These are phyloP conservation scores for Nothophytophthora sp. DNA, from an alignment of 352 stramenopile species.

Conservation along the genomic window DNA sequence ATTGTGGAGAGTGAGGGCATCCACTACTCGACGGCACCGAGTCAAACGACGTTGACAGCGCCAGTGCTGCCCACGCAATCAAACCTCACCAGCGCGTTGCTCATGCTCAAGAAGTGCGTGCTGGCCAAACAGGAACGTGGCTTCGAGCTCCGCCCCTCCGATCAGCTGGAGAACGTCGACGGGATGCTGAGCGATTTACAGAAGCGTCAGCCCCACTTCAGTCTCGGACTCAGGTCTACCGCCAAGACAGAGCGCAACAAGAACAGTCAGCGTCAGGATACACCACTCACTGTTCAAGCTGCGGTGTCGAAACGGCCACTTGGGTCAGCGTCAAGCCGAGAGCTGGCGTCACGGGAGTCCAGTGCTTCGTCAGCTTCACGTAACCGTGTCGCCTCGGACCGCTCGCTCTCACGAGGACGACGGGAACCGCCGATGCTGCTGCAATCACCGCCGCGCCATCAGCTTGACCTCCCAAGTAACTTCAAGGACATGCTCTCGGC, in stretches of 20 bases:
- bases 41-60: constrained; percentile 10
- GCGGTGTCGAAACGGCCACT: no score
- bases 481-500: constrained; percentile 13
- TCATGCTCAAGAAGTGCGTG: constrained; percentile 37
- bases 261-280: not conserved
- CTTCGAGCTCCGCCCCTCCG: constrained; percentile 16
- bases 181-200: constrained; percentile 4
- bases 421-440: no score
- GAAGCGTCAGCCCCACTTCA: constrained; percentile 13
- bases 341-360: no score
- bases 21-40: constrained; percentile 18
- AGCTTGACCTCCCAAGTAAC: constrained; percentile 14
- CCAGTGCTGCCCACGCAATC: constrained; percentile 22
- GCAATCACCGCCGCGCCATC: not conserved
- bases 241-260: not conserved
- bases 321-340: no score
- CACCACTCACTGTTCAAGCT: no score
- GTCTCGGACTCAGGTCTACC: not conserved
- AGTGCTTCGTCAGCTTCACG: no score
- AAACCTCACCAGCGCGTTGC: constrained; percentile 16
- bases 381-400: no score
- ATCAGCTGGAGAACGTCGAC: constrained; percentile 20
- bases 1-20: constrained; percentile 25
- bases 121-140: constrained; percentile 11
- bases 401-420: no score